phyloP scores from a whole-genome alignment of 257 asterid species.

The Primulina eburnea region DNA sequence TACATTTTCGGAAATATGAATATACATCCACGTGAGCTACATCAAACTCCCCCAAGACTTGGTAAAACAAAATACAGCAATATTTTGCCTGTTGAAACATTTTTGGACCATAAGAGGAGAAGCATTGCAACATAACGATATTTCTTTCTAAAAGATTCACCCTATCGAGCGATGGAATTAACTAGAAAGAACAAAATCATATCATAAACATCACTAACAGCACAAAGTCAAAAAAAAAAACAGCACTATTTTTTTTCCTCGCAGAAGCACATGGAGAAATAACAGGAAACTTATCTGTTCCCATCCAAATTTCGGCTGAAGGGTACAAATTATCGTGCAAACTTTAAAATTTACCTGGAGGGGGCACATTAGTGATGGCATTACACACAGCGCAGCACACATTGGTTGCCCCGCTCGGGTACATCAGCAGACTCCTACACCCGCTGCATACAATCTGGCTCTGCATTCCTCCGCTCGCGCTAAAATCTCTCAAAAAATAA shows the following conservation, averaged over 20 bases:
- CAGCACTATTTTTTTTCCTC: neutral
- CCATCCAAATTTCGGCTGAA: neutral
- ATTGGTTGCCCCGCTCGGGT: constrained; percentile 80
- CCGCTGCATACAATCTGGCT: constrained; percentile 91
- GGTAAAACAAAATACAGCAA: constrained; percentile 8
- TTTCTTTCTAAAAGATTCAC: constrained; percentile 12
- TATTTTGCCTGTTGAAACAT: neutral
- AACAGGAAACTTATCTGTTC: neutral
- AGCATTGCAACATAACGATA: neutral
- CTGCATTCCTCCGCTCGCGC: constrained; percentile 61
- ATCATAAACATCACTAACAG: neutral
- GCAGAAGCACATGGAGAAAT: neutral
- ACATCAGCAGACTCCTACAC: constrained; percentile 79
- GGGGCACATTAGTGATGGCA: constrained; percentile 65
- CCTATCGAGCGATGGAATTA: neutral
- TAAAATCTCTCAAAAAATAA: neutral
- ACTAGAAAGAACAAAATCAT: neutral
- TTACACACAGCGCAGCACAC: constrained; percentile 91
- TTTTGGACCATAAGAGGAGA: neutral
- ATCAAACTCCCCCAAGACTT: neutral
- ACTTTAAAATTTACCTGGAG: constrained; percentile 53
- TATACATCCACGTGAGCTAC: neutral
- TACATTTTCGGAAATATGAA: neutral
- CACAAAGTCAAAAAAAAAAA: neutral
- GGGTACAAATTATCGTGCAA: neutral